Evolutionary conservation across 2,329 filamentous ascomycete species (phyloP).

Genomic region (Didymella keratinophila): DNA sequence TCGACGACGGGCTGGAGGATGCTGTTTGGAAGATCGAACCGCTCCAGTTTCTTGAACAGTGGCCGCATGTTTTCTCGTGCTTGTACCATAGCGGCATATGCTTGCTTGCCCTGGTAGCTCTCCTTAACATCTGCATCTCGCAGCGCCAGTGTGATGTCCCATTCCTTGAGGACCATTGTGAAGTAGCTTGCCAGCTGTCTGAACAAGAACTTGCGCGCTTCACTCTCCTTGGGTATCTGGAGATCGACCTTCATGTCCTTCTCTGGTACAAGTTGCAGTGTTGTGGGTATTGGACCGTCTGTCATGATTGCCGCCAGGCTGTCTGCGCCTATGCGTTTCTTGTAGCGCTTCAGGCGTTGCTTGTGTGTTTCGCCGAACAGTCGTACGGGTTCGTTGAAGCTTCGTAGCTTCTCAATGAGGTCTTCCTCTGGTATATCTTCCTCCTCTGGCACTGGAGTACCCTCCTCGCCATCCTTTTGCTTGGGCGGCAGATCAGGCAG

Average conservation of each 20-base stretch:
- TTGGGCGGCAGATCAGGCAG: slow-evolving; percentile 74
- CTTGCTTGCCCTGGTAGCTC: slow-evolving; percentile 81
- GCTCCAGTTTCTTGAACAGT: slow-evolving; percentile 88
- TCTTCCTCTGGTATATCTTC: slow-evolving; percentile 77
- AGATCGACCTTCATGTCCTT: slow-evolving; percentile 83
- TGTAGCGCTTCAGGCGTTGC: slow-evolving; percentile 74
- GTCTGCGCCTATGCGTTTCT: slow-evolving; percentile 62
- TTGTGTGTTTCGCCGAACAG: slow-evolving; percentile 85
- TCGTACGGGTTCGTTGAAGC: slow-evolving; percentile 73
- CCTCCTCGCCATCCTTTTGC: slow-evolving; percentile 56
- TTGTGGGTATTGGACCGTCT: slow-evolving; percentile 86
- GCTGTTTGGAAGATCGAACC: slow-evolving; percentile 77
- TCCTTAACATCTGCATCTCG: slow-evolving; percentile 67
- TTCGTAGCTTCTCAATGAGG: slow-evolving; percentile 72
- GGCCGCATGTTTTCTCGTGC: slow-evolving; percentile 88
- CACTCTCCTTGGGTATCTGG: slow-evolving; percentile 67
- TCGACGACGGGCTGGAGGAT: slow-evolving; percentile 85
- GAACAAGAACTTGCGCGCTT: slow-evolving; percentile 75
- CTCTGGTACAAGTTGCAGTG: slow-evolving; percentile 78
- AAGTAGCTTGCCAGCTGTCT: slow-evolving; percentile 94
- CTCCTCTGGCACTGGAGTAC: slow-evolving; percentile 51
- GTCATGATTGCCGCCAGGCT: slow-evolving; percentile 60
- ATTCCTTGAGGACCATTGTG: slow-evolving; percentile 91
- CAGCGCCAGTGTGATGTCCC: slow-evolving; percentile 76
- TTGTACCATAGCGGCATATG: slow-evolving; percentile 84